phyloP scores from a whole-genome alignment of 176 grass and related monocot species.

The Avena sativa region DNA sequence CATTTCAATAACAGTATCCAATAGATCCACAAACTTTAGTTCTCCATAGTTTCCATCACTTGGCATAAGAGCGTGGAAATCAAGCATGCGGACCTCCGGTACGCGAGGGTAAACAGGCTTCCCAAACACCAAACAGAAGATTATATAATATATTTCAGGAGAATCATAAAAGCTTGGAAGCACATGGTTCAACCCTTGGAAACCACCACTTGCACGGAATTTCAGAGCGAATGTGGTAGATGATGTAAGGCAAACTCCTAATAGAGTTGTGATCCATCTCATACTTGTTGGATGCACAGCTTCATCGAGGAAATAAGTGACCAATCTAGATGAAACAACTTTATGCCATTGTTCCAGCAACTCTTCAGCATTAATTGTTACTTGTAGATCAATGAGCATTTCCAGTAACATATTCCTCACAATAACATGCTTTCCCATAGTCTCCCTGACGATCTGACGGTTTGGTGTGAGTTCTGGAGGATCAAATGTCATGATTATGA shows the following conservation, averaged over 20 bases:
- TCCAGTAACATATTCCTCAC: conserved; percentile 98
- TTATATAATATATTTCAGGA: conserved; percentile 99
- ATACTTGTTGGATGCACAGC: conserved; percentile 97
- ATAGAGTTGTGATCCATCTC: conserved; percentile 98
- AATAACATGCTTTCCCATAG: conserved; percentile 98
- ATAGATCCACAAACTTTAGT: conserved; percentile 92
- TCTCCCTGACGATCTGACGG: conserved; percentile 74
- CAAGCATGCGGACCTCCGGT: conserved; percentile 98
- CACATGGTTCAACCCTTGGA: conserved; percentile 82
- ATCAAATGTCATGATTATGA: conserved; percentile 99
- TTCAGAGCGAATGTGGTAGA: conserved; percentile 83
- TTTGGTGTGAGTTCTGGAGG: conserved; percentile 72
- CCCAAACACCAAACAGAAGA: conserved; percentile 97
- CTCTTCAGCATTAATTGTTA: conserved; percentile 85
- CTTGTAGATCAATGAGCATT: conserved; percentile 99
- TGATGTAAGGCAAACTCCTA: conserved; percentile 94
- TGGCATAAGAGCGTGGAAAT: conserved; percentile 95
- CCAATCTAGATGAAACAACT: conserved; percentile 93
- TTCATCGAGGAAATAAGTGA: conserved; percentile 97
- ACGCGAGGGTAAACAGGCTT: conserved; percentile 95
- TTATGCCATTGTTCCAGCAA: conserved; percentile 99
- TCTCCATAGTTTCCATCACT: conserved; percentile 97
- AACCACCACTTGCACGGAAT: conserved; percentile 81
- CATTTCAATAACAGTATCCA: conserved; percentile 92
- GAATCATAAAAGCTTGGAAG: conserved; percentile 96